Base-by-base conservation (phyloP, 23 red algal genomes). In the Gracilaria caudata region DNA sequence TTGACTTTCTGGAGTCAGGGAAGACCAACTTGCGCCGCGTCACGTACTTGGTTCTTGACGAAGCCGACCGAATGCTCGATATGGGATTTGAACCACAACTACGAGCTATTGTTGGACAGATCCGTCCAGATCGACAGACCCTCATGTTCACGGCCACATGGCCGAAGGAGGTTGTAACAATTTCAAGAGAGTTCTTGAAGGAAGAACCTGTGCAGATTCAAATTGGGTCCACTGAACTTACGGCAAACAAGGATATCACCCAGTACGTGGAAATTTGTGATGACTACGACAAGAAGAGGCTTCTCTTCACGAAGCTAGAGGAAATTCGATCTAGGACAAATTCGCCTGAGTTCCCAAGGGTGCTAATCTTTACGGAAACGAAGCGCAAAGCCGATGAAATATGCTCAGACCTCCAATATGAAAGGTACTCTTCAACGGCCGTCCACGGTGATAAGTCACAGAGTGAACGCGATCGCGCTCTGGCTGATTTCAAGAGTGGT, bases 61-160 rank as follows among this genome's bases (percentile, higher is more conserved):
- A 98, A 80, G 96, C 96, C 0, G 96, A 98, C 39, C 80, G 96
- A 45, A 98, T 98, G 92, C 75, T 98, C 35, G 96, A 98, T 77
- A 98, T 98, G 96, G 84, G 96, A 35, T 98, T 98, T 35, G 96
- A 98, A 71, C 92, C 92, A 37, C 96, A 98, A 73, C 70, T 98
- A 51, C 88, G 96, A 28, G 83, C 94, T 54, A 98, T 98, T 71
- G 84, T 95, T 32, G 92, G 92, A 7, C 92, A 98, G 65, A 95
- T 98, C 77, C 96, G 96, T 20, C 86, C 92, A 0, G 96, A 95
- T 66, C 92, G 96, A 20, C 96, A 98, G 40, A 98, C 92, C 7
- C 73, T 95, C 17, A 98, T 98, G 96, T 98, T 98, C 66, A 98
- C 96, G 4, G 96, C 96, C 16, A 98, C 96, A 21, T 98, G 96